These are phyloP conservation scores for Hypoxylon sp. DNA, from an alignment of 2,329 filamentous ascomycete species.

Conservation along the genomic window DNA sequence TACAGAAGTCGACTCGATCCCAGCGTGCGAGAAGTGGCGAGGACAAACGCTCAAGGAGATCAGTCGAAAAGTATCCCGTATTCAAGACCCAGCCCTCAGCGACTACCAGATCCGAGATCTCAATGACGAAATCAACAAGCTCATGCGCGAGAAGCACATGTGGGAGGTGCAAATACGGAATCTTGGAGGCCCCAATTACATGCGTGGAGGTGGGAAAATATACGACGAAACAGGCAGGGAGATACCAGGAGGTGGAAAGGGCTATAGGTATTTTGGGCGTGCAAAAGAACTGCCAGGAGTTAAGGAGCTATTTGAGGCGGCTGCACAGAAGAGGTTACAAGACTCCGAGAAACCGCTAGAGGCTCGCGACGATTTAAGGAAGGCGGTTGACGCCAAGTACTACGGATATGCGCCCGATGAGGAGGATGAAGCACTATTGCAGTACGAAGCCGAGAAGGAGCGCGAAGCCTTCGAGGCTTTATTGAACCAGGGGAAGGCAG, in stretches of 20 bases:
- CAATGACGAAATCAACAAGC: slow-evolving; percentile 99
- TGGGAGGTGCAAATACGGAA: slow-evolving; percentile 98
- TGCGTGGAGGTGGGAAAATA: slow-evolving; percentile 78
- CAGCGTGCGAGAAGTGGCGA: slow-evolving; percentile 95
- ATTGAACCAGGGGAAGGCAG: slow-evolving; percentile 66
- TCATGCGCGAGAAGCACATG: slow-evolving; percentile 99
- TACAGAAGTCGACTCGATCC: slow-evolving; percentile 85
- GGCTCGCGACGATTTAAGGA: slow-evolving; percentile 75
- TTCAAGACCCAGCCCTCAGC: slow-evolving; percentile 90
- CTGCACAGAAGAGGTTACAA: slow-evolving; percentile 66
- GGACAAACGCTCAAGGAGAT: slow-evolving; percentile 98
- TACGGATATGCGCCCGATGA: slow-evolving; percentile 96
- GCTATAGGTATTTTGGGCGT: slow-evolving; percentile 93
- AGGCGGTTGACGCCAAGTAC: slow-evolving; percentile 90
- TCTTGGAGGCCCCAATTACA: slow-evolving; percentile 97
- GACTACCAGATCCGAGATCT: slow-evolving; percentile 98
- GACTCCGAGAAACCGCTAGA: slow-evolving; percentile 73
- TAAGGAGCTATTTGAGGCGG: slow-evolving; percentile 93
- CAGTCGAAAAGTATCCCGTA: slow-evolving; percentile 93
- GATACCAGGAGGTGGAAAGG: slow-evolving; percentile 82
- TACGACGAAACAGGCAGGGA: slow-evolving; percentile 81
- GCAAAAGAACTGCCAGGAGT: slow-evolving; percentile 92
- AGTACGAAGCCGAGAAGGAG: slow-evolving; percentile 87
- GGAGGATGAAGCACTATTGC: slow-evolving; percentile 84
- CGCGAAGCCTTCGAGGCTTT: slow-evolving; percentile 80